A percentile compares a stretch with the other conserved stretches of the same genome.
Evolutionary conservation across 495 filamentous ascomycete genomes (phyloP).

Genomic region (Beverwykella pulmonaria): DNA sequence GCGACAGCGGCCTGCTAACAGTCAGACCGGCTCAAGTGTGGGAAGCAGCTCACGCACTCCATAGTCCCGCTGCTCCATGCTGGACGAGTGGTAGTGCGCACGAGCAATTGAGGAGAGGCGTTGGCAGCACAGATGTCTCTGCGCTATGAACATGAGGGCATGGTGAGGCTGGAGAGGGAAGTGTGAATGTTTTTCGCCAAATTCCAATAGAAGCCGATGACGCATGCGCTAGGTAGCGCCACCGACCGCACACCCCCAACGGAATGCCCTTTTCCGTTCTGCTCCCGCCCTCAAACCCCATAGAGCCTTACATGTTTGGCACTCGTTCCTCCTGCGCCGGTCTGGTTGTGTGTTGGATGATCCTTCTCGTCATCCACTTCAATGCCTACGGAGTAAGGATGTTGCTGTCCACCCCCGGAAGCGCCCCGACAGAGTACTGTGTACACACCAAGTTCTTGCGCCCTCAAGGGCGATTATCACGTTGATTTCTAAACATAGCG

Average conservation of each 20-base stretch:
- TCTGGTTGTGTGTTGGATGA: too few relatives aligned
- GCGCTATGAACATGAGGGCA: slow-evolving; percentile 14
- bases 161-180: background rate
- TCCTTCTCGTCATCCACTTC: too few relatives aligned
- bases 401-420: too few relatives aligned
- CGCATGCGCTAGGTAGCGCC: background rate
- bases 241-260: background rate
- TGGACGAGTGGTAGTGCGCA: background rate
- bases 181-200: slow-evolving; percentile 1
- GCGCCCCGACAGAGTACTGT: too few relatives aligned
- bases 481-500: background rate
- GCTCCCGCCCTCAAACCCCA: background rate
- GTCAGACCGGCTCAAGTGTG: background rate
- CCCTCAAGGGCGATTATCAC: too few relatives aligned
- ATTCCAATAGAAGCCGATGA: slow-evolving; percentile 1
- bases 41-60: slow-evolving; percentile 16
- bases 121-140: background rate
- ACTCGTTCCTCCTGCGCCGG: too few relatives aligned
- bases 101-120: background rate
- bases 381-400: too few relatives aligned
- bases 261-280: background rate
- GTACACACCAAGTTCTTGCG: too few relatives aligned
- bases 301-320: background rate
- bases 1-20: slow-evolving; percentile 73
- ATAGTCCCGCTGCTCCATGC: slow-evolving; percentile 35